Conservation (phyloP, 106 monocot species). For the Dactylorhiza incarnata region DNA sequence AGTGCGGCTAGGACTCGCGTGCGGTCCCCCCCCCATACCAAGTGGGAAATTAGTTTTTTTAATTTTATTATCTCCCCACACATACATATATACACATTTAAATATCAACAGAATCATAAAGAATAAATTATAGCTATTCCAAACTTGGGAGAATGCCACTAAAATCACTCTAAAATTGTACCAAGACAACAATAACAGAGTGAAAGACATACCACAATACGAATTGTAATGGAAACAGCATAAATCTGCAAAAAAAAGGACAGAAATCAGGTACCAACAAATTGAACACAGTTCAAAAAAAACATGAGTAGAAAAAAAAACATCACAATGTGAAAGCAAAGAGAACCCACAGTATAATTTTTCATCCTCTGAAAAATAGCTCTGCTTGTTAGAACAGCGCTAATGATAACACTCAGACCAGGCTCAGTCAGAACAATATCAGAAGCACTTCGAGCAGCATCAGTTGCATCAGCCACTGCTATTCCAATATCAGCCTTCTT, state of each 20-base stretch:
- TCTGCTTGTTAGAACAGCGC: constrained; percentile 15
- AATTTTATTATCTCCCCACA: no score
- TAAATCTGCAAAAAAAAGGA: constrained; percentile 67
- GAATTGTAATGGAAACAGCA: constrained; percentile 94
- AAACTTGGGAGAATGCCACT: not conserved
- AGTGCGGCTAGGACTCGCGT: no score
- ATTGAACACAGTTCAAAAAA: not conserved
- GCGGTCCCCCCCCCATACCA: no score
- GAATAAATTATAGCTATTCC: not conserved
- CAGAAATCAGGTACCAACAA: not conserved
- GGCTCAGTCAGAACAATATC: constrained; percentile 60
- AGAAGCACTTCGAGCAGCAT: constrained; percentile 94
- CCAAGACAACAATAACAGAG: not conserved
- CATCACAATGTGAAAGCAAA: not conserved
- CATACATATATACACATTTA: no score
- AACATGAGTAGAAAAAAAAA: not conserved
- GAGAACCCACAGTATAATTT: constrained; percentile 8
- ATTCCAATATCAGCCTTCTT: constrained; percentile 98
- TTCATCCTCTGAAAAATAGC: constrained; percentile 23
- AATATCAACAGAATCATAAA: not conserved
- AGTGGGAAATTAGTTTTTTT: no score
- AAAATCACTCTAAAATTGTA: not conserved
- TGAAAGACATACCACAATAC: constrained; percentile 71
- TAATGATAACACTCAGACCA: constrained; percentile 15
- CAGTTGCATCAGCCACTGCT: constrained; percentile 94